These are phyloP conservation scores for Lachnellula willkommii DNA, from an alignment of 2,329 filamentous ascomycete species.

Conservation along the genomic window DNA sequence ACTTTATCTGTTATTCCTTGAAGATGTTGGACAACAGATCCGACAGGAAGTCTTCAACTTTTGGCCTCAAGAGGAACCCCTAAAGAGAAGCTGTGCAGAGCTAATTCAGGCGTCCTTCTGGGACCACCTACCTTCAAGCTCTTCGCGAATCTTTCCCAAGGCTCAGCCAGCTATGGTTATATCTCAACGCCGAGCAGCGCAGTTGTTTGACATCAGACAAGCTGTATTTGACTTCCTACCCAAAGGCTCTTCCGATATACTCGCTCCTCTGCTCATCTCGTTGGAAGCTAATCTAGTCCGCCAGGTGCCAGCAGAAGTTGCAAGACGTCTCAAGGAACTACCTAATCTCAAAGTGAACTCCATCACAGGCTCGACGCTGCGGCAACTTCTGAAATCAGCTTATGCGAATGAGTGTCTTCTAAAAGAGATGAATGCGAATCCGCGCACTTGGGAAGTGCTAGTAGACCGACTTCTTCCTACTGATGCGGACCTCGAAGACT, in stretches of 20 bases:
- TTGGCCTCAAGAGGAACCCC: conserved; percentile 19
- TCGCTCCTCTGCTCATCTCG: conserved; percentile 14
- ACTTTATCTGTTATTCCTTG: conserved; percentile 25
- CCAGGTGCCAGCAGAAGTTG: conserved; percentile 11
- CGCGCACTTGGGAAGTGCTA: conserved; percentile 6
- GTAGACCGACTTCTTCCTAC: conserved; percentile 7
- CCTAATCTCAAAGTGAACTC: conserved; percentile 2
- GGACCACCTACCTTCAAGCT: conserved; percentile 16
- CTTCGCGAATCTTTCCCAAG: conserved; percentile 18
- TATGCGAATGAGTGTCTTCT: background rate
- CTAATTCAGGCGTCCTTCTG: conserved; percentile 20
- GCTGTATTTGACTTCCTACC: conserved; percentile 24
- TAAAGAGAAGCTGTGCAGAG: conserved; percentile 8
- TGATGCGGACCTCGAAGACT: conserved; percentile 9
- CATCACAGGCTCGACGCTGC: conserved; percentile 15
- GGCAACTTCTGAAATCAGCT: conserved; percentile 15
- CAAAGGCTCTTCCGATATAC: conserved; percentile 2
- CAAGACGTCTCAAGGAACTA: conserved; percentile 6
- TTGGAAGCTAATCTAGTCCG: conserved; percentile 17
- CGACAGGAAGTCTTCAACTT: conserved; percentile 16
- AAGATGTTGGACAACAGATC: conserved; percentile 9
- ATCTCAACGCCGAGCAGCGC: background rate
- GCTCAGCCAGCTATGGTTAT: background rate
- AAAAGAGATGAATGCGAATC: conserved; percentile 3
- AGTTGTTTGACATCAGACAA: conserved; percentile 12